Percentiles rank a stretch among this genome's conserved stretches.
These are phyloP conservation scores for Phytomonas francai DNA, from an alignment of 208 protist species.

Conservation along the genomic window DNA sequence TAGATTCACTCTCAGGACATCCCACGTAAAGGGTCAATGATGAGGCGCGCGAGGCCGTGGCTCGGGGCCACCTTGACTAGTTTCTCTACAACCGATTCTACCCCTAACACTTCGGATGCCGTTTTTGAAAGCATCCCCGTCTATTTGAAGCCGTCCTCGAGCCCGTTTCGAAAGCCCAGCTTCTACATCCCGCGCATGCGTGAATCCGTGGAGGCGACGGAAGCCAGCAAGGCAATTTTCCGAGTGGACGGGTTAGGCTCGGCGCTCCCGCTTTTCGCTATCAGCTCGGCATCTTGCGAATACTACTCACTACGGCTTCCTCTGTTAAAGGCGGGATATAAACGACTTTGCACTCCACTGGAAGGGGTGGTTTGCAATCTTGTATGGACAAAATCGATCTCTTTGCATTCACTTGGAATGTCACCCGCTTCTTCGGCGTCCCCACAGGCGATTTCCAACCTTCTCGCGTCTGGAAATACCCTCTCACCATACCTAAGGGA, in stretches of 20 bases:
- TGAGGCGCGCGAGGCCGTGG: no score
- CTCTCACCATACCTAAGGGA: no score
- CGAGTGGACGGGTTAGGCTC: conserved; percentile 36
- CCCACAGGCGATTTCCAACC: neutral
- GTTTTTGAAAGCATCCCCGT: conserved; percentile 28
- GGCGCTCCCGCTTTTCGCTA: conserved; percentile 65
- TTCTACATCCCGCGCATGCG: conserved; percentile 77
- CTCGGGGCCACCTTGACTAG: no score
- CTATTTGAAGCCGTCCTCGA: conserved; percentile 65
- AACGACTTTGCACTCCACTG: conserved; percentile 25
- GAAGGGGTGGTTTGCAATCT: conserved; percentile 46
- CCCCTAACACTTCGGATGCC: no score
- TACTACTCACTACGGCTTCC: conserved; percentile 94
- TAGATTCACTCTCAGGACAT: no score
- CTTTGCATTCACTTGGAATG: conserved; percentile 11
- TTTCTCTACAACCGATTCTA: no score
- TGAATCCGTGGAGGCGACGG: conserved; percentile 14
- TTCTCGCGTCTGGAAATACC: no score
- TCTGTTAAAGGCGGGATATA: conserved; percentile 79
- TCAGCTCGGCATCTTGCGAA: conserved; percentile 85
- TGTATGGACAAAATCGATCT: conserved; percentile 68
- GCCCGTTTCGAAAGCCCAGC: conserved; percentile 53
- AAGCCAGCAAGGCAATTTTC: conserved; percentile 15
- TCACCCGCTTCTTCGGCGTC: conserved; percentile 7
- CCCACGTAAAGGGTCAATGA: no score